Base-by-base conservation (phyloP, 2,329 filamentous ascomycete species). In the Ramichloridium luteum region DNA sequence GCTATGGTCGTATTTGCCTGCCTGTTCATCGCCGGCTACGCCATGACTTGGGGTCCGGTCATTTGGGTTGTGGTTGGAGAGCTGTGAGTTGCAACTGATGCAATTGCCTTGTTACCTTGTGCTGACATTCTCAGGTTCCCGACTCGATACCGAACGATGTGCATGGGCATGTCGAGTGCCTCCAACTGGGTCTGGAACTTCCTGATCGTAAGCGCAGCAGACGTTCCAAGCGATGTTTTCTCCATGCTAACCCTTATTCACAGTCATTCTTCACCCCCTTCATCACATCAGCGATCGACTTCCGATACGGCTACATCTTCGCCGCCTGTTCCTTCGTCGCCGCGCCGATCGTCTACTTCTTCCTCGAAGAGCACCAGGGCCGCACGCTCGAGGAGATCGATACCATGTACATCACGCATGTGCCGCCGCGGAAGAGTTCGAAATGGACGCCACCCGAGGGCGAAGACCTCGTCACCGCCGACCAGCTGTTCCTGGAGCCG, bases 371-470 rank as follows among this genome's bases (percentile, higher is more conserved):
- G 52, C 75, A 71, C 27, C 75, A 80, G 49, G 80, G 77, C 31
- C 70, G 79, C 4, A 76, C 72, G 0, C 65, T 88, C 2, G 81
- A 88, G 58, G 79, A 86, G 53, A 79, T 88, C 34, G 81, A 88
- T 46, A 77, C 74, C 28, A 80, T 81, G 76, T 85, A 84, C 43
- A 63, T 81, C 20, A 62, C 41, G 4, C 44, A 43, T 15, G 41
- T 44, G 2, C 35, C 43, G 26, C 54, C 54, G 11, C 46, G 40
- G 39, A 49, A 56, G 43, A 50, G 44, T 16, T 38, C 43, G 14
- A 49, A 49, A 20, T 58, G 54, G 54, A 32, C 38, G 13, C 43
- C 54, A 2, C 50, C 50, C 4, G 40, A 42, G 20, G 45, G 42
- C 18, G 51, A 56, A 33, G 47, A 51, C 2, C 35, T 51, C 3